Conservation (phyloP, 257 asterid species). For the Vinca minor region DNA sequence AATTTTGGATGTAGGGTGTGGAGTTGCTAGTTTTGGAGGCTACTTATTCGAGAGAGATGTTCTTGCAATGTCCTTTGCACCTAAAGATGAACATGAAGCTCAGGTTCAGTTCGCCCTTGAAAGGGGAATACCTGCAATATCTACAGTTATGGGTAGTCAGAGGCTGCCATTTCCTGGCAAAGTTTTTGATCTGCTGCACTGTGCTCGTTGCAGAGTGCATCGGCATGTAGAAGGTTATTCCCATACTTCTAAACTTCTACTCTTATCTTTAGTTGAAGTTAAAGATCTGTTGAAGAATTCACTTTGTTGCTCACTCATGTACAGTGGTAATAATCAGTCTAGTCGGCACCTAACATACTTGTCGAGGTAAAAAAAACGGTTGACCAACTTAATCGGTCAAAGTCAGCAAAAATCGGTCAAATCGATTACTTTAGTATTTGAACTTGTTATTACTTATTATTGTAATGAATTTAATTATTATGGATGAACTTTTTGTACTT, state of each 20-base stretch:
- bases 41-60: conserved; percentile 79
- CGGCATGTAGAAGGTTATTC: conserved; percentile 76
- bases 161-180: conserved; percentile 77
- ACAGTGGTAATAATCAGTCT: conserved; percentile 48
- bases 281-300: not conserved
- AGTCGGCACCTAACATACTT: conserved; percentile 53
- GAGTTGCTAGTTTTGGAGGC: conserved; percentile 90
- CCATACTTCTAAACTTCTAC: not conserved
- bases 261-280: not conserved
- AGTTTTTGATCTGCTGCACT: conserved; percentile 76
- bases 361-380: not conserved
- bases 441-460: too few relatives aligned
- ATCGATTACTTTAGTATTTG: too few relatives aligned
- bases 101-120: conserved; percentile 87
- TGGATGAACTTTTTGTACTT: too few relatives aligned
- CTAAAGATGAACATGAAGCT: conserved; percentile 90
- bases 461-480: too few relatives aligned
- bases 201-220: conserved; percentile 95
- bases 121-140: conserved; percentile 89
- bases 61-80: conserved; percentile 73
- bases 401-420: too few relatives aligned
- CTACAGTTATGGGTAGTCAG: conserved; percentile 87
- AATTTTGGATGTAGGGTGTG: conserved; percentile 75
- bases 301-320: conserved; percentile 6
- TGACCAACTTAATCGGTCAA: too few relatives aligned